Evolutionary conservation across 2,329 filamentous ascomycete species (phyloP), one percentile per base, ranked within the genome.

Genomic region (Rachicladosporium sp.): DNA sequence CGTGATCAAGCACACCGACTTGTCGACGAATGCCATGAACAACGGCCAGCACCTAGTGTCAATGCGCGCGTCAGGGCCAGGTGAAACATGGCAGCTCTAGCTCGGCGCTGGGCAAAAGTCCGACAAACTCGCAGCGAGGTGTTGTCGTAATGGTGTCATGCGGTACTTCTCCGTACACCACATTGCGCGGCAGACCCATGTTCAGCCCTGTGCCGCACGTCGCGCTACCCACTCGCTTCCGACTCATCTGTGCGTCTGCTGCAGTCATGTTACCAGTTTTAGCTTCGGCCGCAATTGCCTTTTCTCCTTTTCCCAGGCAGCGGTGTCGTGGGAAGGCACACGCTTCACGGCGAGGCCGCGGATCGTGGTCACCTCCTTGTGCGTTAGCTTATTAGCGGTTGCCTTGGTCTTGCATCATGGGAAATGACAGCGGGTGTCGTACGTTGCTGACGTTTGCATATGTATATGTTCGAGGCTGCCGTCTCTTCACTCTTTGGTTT

Each of bases 341-440:
- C 12, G 31, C 37, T 34, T 32, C 32, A 13, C 33, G 19, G 23
- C 11, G 15, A 19, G 32, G 10, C 33, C 8, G 19, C n/a, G 33
- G 33, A 33, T 38, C 39, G 42, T 31, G 42, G 42, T 44, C 44
- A 46, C 44, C 44, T 42, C 44, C 37, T 12, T 37, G 35, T 33
- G 38, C 40, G 39, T 36, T 41, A 40, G 33, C 33, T 35, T 31
- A 41, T 38, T 38, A 38, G 44, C 37, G 33, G 19, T 21, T 43
- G 40, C 46, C 41, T 39, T 41, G 40, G 47, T 47, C 43, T 49
- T 51, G 47, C 48, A 46, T 51, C 47, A 51, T 43, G 45, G 45
- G 45, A 50, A 48, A 48, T 52, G 45, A 49, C 34, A 40, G 33
- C 39, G 34, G 33, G 31, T 35, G 38, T 35, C 19, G 30, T 33